Evolutionary conservation across 306 rosid species (phyloP).

Genomic region (Echinosophora koreensis): DNA sequence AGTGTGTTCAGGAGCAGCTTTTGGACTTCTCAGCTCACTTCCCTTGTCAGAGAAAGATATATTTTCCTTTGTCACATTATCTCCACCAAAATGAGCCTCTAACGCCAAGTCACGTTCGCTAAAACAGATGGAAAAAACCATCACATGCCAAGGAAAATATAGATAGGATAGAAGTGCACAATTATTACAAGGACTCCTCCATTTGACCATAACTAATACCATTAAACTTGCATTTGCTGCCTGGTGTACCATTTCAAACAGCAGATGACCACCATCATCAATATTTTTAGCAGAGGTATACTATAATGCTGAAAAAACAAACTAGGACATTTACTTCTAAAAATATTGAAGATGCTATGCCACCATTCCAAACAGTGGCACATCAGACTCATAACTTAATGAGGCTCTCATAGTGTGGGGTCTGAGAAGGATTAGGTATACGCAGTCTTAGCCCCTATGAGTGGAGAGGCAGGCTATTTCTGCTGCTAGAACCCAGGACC

Average conservation of each 20-base stretch:
- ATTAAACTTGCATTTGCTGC: slow-evolving; percentile 11
- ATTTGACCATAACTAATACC: not conserved
- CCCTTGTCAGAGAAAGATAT: slow-evolving; percentile 41
- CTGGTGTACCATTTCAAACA: slow-evolving; percentile 27
- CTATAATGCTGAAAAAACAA: not conserved
- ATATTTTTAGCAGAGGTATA: not conserved
- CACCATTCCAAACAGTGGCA: not conserved
- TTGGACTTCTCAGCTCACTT: slow-evolving; percentile 45
- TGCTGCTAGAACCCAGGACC: too few relatives aligned
- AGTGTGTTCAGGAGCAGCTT: slow-evolving; percentile 47
- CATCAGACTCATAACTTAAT: not conserved
- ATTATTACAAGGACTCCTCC: not conserved
- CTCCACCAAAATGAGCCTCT: slow-evolving; percentile 42
- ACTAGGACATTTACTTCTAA: not conserved
- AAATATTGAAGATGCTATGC: not conserved
- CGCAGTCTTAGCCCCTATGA: too few relatives aligned
- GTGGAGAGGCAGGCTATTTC: too few relatives aligned
- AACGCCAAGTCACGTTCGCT: slow-evolving; percentile 58
- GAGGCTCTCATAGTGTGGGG: too few relatives aligned
- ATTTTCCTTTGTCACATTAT: slow-evolving; percentile 41
- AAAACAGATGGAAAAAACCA: slow-evolving; percentile 40
- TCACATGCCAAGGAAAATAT: slow-evolving; percentile 17
- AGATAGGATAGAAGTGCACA: slow-evolving; percentile 10
- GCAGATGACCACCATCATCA: not conserved
- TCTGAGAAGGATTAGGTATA: too few relatives aligned